Base-by-base conservation (phyloP, 208 protist genomes). In the Trypanosoma brucei region DNA sequence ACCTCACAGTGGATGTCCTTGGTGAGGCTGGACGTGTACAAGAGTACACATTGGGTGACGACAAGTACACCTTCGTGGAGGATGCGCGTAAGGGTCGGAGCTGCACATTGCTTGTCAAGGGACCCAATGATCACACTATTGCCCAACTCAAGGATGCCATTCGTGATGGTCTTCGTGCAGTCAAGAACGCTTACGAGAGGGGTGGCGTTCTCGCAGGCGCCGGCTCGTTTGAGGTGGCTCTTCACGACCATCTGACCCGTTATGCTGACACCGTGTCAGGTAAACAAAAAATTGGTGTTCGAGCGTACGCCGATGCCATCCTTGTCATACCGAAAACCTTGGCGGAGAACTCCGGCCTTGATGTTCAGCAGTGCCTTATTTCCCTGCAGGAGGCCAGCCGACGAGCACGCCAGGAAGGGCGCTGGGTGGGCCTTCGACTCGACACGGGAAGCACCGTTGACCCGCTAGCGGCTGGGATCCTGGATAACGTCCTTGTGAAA, bases 51-150 rank as follows among this genome's bases (percentile, higher is more conserved):
- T 75, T 99, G 1, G 98, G 98, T 42, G 99, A 99, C 63, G 98
- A 99, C 53, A 99, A 98, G 76, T 99, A 98, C 83, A 99, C 99
- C 2, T 99, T 99, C 86, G 93, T 99, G 11, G 99, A 99, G 79
- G 96, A 97, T 51, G 82, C 88, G 48, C 88, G 94, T 66, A 89
- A 98, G 59, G 98, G 98, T 22, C 78, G 86, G 56, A 99, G 97
- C 56, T 99, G 97, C 83, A 99, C 99, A 13, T 96, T 99, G 31
- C 74, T 99, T 3, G 91, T 99, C 52, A 99, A 99, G 78, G 98
- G 98, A 9, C 98, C 99, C 46, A 99, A 98, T 75, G 94, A 98
- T 59, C 97, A 99, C 82, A 99, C 96, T 0, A 98, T 99, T 72
- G 91, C 85, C 3, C 99, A 99, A 78, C 97, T 99, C 63, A 99